Percentiles rank a stretch among this genome's conserved stretches.
phyloP scores from a whole-genome alignment of 2,329 filamentous ascomycete genomes.

The Trichoderma pleuroti region DNA sequence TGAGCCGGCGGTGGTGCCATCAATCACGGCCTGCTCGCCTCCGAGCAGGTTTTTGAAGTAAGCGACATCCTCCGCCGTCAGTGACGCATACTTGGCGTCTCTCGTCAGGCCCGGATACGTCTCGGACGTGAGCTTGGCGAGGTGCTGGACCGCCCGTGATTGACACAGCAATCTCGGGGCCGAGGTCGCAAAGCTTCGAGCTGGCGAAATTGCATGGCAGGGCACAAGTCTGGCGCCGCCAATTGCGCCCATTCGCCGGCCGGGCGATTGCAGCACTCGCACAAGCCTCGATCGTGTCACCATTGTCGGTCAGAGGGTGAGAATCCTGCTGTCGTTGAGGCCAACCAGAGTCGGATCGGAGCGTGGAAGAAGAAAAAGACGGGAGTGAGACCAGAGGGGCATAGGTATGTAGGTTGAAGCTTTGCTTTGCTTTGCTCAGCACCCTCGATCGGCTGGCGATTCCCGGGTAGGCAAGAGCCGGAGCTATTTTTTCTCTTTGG shows the following conservation, averaged over 20 bases:
- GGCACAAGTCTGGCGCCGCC: not conserved
- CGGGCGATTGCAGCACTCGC: slow-evolving; percentile 21
- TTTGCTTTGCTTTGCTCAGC: slow-evolving; percentile 2
- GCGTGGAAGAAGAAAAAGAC: not conserved
- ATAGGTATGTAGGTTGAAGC: not conserved
- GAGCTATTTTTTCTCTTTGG: not conserved
- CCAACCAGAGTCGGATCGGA: not conserved
- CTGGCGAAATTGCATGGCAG: not conserved
- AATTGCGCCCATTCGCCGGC: slow-evolving; percentile 10
- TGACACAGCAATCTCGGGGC: slow-evolving; percentile 28
- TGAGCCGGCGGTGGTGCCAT: slow-evolving; percentile 63
- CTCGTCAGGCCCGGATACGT: slow-evolving; percentile 81
- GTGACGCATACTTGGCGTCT: slow-evolving; percentile 67
- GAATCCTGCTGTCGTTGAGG: not conserved
- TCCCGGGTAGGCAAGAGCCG: slow-evolving; percentile 5
- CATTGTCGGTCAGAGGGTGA: slow-evolving; percentile 18
- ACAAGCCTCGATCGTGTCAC: slow-evolving; percentile 22
- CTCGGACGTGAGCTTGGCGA: slow-evolving; percentile 72
- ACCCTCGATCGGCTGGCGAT: not conserved
- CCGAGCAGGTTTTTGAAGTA: slow-evolving; percentile 82
- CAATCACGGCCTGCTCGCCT: slow-evolving; percentile 68
- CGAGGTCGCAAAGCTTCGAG: slow-evolving; percentile 31
- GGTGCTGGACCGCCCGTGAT: slow-evolving; percentile 23
- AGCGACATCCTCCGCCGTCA: slow-evolving; percentile 75
- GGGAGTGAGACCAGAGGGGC: not conserved